Evolutionary conservation across 2,329 filamentous ascomycete genomes (phyloP), one percentile per base, ranked within the genome.

Genomic region (Neonectria magnoliae): DNA sequence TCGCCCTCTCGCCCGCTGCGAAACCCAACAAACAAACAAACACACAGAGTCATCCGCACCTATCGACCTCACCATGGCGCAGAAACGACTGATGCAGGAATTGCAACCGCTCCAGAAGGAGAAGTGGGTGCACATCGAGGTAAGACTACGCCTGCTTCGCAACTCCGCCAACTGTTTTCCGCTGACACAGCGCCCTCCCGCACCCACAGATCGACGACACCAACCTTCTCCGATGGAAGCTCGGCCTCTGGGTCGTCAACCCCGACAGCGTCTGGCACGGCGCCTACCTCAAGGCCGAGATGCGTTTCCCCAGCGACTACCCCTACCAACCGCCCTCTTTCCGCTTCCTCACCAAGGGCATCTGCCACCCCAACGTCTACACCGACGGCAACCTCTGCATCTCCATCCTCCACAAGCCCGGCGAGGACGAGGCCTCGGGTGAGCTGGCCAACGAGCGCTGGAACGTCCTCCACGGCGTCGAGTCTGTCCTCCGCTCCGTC

Each of bases 291-390:
- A 94, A 88, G 81, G 93, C 93, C 59, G 90, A 92, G 73, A 96
- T 99, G 90, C 89, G 85, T 22, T 98, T 99, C 75, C 90, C 92
- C 10, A 83, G 85, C 73, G 94, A 97, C 73, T 99, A 98, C 79
- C 96, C 96, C 0, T 97, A 93, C 82, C 86, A 88, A 45, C 95
- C 95, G 29, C 95, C 95, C 27, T 91, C 91, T 60, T 98, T 99
- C 84, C 90, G 91, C 68, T 98, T 99, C 81, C 78, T 89, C 18
- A 81, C 83, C 22, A 87, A 86, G 36, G 89, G 92, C 16, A 90
- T 98, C 67, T 93, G 89, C 81, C 95, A 99, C 78, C 95, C 95
- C 3, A 99, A 99, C 78, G 90, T 99, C 75, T 98, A 98, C 81
- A 82, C 89, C 6, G 93, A 98, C 78, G 95, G 95, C 73, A 91